Evolutionary conservation across 768 basidiomycete genomes (phyloP).

Genomic region (Mycena alexandri): DNA sequence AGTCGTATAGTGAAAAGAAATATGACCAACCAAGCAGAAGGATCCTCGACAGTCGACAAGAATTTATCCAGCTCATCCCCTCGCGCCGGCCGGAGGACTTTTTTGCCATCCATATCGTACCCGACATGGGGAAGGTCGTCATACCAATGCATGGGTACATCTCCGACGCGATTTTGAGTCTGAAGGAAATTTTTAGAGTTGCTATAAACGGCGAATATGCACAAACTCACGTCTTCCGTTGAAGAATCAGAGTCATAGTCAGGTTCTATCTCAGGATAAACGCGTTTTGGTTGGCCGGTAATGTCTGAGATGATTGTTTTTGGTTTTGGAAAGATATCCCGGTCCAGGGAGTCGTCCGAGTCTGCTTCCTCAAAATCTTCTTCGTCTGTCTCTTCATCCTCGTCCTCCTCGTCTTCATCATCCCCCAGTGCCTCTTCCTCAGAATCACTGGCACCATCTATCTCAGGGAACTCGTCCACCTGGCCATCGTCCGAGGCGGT

Average conservation of each 20-base stretch:
- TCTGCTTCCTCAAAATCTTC: conserved; percentile 45
- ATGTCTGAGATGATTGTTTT: conserved; percentile 82
- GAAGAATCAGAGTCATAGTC: conserved; percentile 93
- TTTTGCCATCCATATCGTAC: conserved; percentile 95
- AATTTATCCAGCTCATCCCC: conserved; percentile 99
- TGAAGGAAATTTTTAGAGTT: conserved; percentile 49
- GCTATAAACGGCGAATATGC: conserved; percentile 25
- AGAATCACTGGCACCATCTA: conserved; percentile 67
- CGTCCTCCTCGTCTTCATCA: conserved; percentile 59
- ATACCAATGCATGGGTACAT: conserved; percentile 98
- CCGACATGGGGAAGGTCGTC: conserved; percentile 99
- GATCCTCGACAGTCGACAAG: conserved; percentile 92
- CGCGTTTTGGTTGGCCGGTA: conserved; percentile 85
- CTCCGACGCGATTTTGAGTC: conserved; percentile 95
- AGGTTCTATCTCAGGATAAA: conserved; percentile 91
- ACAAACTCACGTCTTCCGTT: conserved; percentile 83
- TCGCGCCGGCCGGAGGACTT: conserved; percentile 91
- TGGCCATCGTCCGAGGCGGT: conserved; percentile 67
- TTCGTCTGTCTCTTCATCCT: conserved; percentile 48
- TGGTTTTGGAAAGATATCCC: conserved; percentile 71
- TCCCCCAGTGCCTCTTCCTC: conserved; percentile 57
- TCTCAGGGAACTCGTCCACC: conserved; percentile 81
- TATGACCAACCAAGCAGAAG: conserved; percentile 80
- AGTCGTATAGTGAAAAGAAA: conserved; percentile 5
- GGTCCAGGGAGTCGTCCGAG: conserved; percentile 57